Base-by-base conservation (phyloP, 78 protist species). In the Cavenderia fasciculata region DNA sequence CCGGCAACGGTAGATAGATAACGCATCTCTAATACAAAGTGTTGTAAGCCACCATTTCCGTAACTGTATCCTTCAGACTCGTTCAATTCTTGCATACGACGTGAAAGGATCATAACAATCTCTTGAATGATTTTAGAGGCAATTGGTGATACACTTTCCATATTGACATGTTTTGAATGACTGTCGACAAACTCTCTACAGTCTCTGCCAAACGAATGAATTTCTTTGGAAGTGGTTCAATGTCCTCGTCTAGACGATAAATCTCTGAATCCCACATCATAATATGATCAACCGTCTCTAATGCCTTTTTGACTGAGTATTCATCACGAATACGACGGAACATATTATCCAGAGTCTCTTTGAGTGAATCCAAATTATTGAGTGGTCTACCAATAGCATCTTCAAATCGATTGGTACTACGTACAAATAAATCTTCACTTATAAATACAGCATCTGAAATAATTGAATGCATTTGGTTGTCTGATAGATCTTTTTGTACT, bases 41-140 rank as follows among this genome's bases (percentile, higher is more conserved):
- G 71, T 56, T 68, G 78, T 18, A 82, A 65, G 51, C 90, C 90
- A 57, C 90, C 78, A 57, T 68, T 56, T 16, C 90, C 78, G 44
- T 66, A 82, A 1, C 34, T 12, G 27, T 43, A 4, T 25, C 34
- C 19, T 12, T 34, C n/a, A 8, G 59, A n/a, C 7, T 82, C 40
- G 38, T 47, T 47, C 1, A 63, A 2, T 34, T 43, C 25, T 21
- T 63, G 72, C 4, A 82, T 43, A 33, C 73, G n/a, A 38, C 68
- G 74, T 8, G 76, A 68, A 14, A 82, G 49, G 10, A 82, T 31
- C 19, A 68, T 29, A 2, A 82, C 90, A 18, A 82, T 57, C 49
- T 82, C 90, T 8, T 76, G 52, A 14, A 82, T 68, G 11, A 82
- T 68, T n/a, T 69, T 33, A 1, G 90, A 82, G 6, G 65, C 61